These are phyloP conservation scores for Caryopteris hybrid DNA, from an alignment of 305 asterid species.

Conservation along the genomic window DNA sequence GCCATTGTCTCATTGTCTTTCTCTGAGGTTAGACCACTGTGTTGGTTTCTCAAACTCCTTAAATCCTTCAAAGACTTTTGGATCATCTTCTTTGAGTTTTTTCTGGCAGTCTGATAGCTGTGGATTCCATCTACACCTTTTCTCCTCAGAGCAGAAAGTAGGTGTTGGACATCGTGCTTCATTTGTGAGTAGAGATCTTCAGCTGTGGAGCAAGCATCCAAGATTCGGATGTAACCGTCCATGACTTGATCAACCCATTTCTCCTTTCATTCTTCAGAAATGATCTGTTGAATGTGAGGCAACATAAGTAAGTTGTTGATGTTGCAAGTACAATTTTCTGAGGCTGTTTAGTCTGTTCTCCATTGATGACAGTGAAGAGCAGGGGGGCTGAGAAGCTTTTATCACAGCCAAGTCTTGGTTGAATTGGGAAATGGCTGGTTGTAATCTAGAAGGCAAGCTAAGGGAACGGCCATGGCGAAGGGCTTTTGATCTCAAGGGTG, in stretches of 20 bases:
- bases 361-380: constrained; percentile 14
- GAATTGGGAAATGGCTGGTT: constrained; percentile 20
- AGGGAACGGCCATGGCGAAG: constrained; percentile 29
- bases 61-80: constrained; percentile 16
- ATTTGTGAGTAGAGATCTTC: constrained; percentile 19
- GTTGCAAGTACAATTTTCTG: constrained; percentile 9
- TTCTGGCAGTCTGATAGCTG: constrained; percentile 5
- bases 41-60: not conserved
- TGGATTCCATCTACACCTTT: constrained; percentile 19
- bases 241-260: constrained; percentile 21
- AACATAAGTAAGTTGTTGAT: constrained; percentile 12
- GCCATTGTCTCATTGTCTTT: constrained; percentile 5
- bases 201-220: constrained; percentile 23
- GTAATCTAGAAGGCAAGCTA: constrained; percentile 24
- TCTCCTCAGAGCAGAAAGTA: constrained; percentile 29
- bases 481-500: constrained; percentile 13
- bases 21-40: not conserved
- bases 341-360: constrained; percentile 5
- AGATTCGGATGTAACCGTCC: constrained; percentile 19
- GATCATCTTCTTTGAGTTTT: constrained; percentile 12
- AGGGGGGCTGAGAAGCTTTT: not conserved
- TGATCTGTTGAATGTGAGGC: constrained; percentile 17
- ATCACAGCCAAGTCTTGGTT: constrained; percentile 9
- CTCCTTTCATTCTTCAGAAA: constrained; percentile 14
- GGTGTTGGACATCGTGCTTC: constrained; percentile 20